Evolutionary conservation across 495 filamentous ascomycete genomes (phyloP).

Genomic region (Tuber magnatum): DNA sequence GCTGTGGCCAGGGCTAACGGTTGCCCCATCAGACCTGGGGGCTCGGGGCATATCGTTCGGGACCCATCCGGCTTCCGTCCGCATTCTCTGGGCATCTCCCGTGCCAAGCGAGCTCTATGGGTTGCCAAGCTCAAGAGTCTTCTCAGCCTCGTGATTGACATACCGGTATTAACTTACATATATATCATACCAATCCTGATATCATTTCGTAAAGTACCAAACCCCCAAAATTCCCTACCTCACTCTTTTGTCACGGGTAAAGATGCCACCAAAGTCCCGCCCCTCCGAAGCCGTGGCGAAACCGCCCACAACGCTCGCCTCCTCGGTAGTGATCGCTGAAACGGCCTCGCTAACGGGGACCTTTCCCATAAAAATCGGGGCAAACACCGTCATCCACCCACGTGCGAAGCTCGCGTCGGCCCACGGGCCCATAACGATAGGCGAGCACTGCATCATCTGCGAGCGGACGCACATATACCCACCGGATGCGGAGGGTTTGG

Average conservation of each 20-base stretch:
- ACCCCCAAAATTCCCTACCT: slow-evolving; percentile 4
- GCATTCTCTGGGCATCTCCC: neutral
- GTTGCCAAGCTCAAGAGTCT: neutral
- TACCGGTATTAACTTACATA: no score
- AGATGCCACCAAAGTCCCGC: slow-evolving; percentile 37
- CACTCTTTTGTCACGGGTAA: neutral
- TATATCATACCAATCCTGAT: neutral
- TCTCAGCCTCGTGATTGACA: neutral
- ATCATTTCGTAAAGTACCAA: neutral
- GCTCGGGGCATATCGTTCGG: no score
- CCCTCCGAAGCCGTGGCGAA: slow-evolving; percentile 47
- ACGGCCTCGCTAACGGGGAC: slow-evolving; percentile 65
- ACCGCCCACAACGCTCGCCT: slow-evolving; percentile 63
- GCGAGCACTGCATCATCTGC: slow-evolving; percentile 64
- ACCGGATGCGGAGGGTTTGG: slow-evolving; percentile 40
- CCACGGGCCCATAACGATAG: slow-evolving; percentile 63
- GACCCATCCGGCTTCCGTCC: no score
- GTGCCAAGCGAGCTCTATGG: neutral
- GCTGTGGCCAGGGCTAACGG: no score
- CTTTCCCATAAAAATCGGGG: slow-evolving; percentile 61
- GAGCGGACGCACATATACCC: slow-evolving; percentile 62
- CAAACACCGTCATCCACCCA: slow-evolving; percentile 74
- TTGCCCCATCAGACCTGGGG: no score
- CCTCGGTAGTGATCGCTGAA: slow-evolving; percentile 65
- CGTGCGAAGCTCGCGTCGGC: slow-evolving; percentile 62